A percentile compares a stretch with the other conserved stretches of the same genome.
Evolutionary conservation across 2,329 filamentous ascomycete genomes (phyloP).

Genomic region (Epichloe festucae): DNA sequence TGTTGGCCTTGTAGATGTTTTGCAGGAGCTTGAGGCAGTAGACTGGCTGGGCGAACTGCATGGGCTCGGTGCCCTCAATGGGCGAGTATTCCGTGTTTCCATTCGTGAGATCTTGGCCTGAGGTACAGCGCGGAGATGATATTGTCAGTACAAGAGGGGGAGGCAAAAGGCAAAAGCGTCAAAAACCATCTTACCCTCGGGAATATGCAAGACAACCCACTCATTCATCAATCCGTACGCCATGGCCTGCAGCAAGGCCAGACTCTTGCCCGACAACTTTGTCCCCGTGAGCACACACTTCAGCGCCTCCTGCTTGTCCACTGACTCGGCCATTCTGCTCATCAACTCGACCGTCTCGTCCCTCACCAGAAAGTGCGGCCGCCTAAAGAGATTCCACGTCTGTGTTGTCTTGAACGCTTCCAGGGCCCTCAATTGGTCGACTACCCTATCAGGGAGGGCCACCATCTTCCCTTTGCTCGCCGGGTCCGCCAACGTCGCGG

Average conservation of each 20-base stretch:
- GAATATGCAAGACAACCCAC: conserved; percentile 82
- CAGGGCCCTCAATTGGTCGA: conserved; percentile 70
- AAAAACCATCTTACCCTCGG: conserved; percentile 55
- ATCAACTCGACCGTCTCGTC: conserved; percentile 63
- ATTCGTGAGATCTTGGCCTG: conserved; percentile 65
- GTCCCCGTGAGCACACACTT: conserved; percentile 61
- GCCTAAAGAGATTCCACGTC: conserved; percentile 74
- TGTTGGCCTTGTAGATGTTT: conserved; percentile 62
- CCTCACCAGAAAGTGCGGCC: conserved; percentile 66
- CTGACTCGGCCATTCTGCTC: conserved; percentile 45
- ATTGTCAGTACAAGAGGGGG: not conserved
- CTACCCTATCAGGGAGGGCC: conserved; percentile 51
- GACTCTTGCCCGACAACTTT: conserved; percentile 72
- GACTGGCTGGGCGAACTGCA: conserved; percentile 62
- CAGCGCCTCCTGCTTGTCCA: conserved; percentile 37
- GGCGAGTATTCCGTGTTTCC: conserved; percentile 71
- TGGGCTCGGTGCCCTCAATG: conserved; percentile 43
- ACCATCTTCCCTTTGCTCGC: conserved; percentile 53
- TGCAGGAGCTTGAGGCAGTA: conserved; percentile 65
- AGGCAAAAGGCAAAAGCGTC: not conserved
- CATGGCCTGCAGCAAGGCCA: conserved; percentile 73
- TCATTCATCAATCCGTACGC: conserved; percentile 67
- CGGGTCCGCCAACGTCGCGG: conserved; percentile 38
- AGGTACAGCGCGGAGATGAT: not conserved
- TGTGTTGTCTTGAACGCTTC: conserved; percentile 88